phyloP scores from a whole-genome alignment of 495 filamentous ascomycete genomes.

The Penicillium herquei region DNA sequence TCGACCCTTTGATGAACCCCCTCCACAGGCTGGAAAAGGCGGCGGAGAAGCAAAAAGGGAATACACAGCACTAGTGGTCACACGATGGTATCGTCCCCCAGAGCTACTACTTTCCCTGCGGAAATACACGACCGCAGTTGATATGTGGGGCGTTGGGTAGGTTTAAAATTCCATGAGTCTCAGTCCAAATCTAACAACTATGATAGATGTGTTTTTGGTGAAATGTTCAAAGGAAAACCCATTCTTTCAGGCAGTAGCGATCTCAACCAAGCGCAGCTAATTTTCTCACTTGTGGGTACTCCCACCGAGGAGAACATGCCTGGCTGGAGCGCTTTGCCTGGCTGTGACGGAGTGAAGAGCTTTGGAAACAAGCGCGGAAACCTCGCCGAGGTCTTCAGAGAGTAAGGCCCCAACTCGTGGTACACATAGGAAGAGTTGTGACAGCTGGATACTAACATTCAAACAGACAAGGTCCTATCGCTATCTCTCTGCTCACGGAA shows the following conservation, averaged over 20 bases:
- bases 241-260: constrained; percentile 91
- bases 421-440: not conserved
- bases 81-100: constrained; percentile 94
- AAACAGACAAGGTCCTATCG: constrained; percentile 51
- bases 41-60: constrained; percentile 84
- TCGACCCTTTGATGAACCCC: constrained; percentile 84
- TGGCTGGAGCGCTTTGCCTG: constrained; percentile 77
- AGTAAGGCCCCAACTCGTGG: constrained; percentile 41
- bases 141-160: constrained; percentile 97
- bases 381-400: constrained; percentile 67
- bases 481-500: constrained; percentile 76
- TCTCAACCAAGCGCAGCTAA: constrained; percentile 81
- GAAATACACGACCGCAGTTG: constrained; percentile 91
- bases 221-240: constrained; percentile 94
- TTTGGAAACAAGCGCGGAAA: constrained; percentile 64
- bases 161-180: constrained; percentile 10
- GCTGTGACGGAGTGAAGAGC: constrained; percentile 70
- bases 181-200: constrained; percentile 9
- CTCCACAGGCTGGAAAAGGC: constrained; percentile 74
- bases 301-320: constrained; percentile 94
- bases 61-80: constrained; percentile 94
- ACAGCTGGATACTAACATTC: constrained; percentile 5
- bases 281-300: constrained; percentile 90
- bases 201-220: constrained; percentile 86
- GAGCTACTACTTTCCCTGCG: constrained; percentile 86